Percentiles rank a stretch among this genome's conserved stretches.
These are phyloP conservation scores for Xerocomus potaroensis DNA, from an alignment of 768 basidiomycete genomes.

Conservation along the genomic window DNA sequence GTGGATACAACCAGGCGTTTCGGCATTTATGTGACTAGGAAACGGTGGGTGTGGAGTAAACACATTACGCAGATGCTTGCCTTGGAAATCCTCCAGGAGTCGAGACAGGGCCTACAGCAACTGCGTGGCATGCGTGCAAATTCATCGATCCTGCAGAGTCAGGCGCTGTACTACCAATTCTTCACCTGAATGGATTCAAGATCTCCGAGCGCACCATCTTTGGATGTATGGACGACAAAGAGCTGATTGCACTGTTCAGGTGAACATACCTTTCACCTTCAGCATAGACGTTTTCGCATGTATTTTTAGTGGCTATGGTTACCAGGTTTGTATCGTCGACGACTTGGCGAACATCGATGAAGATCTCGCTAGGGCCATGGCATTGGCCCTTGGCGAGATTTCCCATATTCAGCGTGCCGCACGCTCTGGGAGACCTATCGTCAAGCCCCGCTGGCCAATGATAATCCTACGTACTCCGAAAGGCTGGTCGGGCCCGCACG, in stretches of 20 bases:
- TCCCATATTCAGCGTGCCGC: slow-evolving; percentile 76
- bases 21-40: slow-evolving; percentile 66
- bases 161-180: slow-evolving; percentile 86
- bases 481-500: slow-evolving; percentile 67
- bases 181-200: slow-evolving; percentile 87
- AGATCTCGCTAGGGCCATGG: slow-evolving; percentile 75
- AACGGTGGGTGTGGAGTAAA: too few relatives aligned
- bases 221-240: slow-evolving; percentile 88
- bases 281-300: not conserved
- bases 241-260: slow-evolving; percentile 73
- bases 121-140: slow-evolving; percentile 84
- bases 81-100: slow-evolving; percentile 88
- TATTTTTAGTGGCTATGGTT: slow-evolving; percentile 67
- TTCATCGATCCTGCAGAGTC: slow-evolving; percentile 88
- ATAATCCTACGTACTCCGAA: slow-evolving; percentile 85
- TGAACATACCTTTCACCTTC: slow-evolving; percentile 19
- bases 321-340: slow-evolving; percentile 80
- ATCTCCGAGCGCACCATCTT: slow-evolving; percentile 88
- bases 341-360: slow-evolving; percentile 63
- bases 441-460: slow-evolving; percentile 91
- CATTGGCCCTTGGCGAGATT: slow-evolving; percentile 76
- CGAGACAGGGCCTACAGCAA: slow-evolving; percentile 74
- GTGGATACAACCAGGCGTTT: slow-evolving; percentile 87
- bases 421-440: slow-evolving; percentile 66
- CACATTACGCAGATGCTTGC: too few relatives aligned